Evolutionary conservation across 805 yeast genomes (phyloP).

Genomic region (Lipomyces starkeyi): DNA sequence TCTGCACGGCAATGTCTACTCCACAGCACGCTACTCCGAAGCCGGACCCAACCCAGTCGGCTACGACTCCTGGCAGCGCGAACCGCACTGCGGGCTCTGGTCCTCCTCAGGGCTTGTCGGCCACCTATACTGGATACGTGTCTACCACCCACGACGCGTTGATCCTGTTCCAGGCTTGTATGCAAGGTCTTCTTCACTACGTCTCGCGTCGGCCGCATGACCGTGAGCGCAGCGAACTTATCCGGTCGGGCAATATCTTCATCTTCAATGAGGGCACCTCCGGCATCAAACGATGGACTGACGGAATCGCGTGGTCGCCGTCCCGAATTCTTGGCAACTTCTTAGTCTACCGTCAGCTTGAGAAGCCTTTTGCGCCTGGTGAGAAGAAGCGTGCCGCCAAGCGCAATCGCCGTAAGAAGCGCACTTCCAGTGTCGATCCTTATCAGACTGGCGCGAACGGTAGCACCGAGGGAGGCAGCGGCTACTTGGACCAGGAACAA

Average conservation of each 20-base stretch:
- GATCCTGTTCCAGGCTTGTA: slow-evolving; percentile 76
- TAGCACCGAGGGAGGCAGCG: slow-evolving; percentile 11
- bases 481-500: slow-evolving; percentile 18
- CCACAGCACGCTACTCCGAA: slow-evolving; percentile 26
- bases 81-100: slow-evolving; percentile 14
- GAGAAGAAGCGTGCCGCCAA: slow-evolving; percentile 53
- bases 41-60: slow-evolving; percentile 14
- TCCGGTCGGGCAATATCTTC: slow-evolving; percentile 79
- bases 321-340: slow-evolving; percentile 86
- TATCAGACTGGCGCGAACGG: slow-evolving; percentile 29
- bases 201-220: slow-evolving; percentile 85
- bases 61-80: not conserved
- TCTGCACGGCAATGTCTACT: slow-evolving; percentile 13
- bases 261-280: slow-evolving; percentile 82
- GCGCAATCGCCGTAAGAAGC: slow-evolving; percentile 40
- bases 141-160: slow-evolving; percentile 85
- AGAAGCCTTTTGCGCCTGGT: slow-evolving; percentile 53
- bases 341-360: slow-evolving; percentile 77
- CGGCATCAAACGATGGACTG: slow-evolving; percentile 94
- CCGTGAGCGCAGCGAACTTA: slow-evolving; percentile 67
- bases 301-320: slow-evolving; percentile 94
- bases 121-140: slow-evolving; percentile 77
- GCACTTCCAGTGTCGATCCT: slow-evolving; percentile 28
- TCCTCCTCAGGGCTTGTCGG: slow-evolving; percentile 34
- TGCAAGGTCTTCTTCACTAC: slow-evolving; percentile 62